Percentiles rank a stretch among this genome's conserved stretches.
Conservation (phyloP, 1,139 yeast genomes). For the Suhomyces maxii region DNA sequence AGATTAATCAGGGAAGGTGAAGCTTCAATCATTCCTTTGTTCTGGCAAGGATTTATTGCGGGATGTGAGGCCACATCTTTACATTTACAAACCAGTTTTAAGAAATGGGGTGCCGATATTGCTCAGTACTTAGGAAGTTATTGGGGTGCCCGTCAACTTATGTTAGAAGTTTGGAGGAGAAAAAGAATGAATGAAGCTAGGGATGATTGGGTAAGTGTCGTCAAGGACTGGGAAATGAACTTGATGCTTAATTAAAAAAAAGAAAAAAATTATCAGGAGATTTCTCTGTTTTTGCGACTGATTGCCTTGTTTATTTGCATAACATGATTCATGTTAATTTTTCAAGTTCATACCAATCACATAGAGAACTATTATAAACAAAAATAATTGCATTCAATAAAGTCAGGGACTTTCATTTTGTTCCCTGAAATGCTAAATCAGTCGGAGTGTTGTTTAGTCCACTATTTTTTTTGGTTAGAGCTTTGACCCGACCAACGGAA, state of each 20-base stretch:
- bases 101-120: constrained; percentile 78
- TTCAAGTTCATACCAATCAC: too few relatives aligned
- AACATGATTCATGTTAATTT: too few relatives aligned
- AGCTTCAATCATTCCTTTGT: constrained; percentile 68
- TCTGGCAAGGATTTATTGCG: constrained; percentile 90
- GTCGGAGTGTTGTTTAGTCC: too few relatives aligned
- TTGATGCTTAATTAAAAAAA: constrained; percentile 58
- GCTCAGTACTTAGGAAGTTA: constrained; percentile 78
- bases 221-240: constrained; percentile 83
- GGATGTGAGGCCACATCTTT: constrained; percentile 75
- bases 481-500: too few relatives aligned
- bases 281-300: too few relatives aligned
- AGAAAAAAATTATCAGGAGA: background rate
- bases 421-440: too few relatives aligned
- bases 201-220: constrained; percentile 77
- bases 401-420: too few relatives aligned
- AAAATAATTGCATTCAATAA: too few relatives aligned
- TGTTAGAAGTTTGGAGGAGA: constrained; percentile 85
- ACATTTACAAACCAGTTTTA: constrained; percentile 63
- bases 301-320: too few relatives aligned
- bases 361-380: too few relatives aligned
- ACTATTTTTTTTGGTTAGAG: too few relatives aligned
- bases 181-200: constrained; percentile 56
- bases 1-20: constrained; percentile 52
- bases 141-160: constrained; percentile 82